These are phyloP conservation scores for Knufia fluminis DNA, from an alignment of 2,329 filamentous ascomycete species.

Conservation along the genomic window DNA sequence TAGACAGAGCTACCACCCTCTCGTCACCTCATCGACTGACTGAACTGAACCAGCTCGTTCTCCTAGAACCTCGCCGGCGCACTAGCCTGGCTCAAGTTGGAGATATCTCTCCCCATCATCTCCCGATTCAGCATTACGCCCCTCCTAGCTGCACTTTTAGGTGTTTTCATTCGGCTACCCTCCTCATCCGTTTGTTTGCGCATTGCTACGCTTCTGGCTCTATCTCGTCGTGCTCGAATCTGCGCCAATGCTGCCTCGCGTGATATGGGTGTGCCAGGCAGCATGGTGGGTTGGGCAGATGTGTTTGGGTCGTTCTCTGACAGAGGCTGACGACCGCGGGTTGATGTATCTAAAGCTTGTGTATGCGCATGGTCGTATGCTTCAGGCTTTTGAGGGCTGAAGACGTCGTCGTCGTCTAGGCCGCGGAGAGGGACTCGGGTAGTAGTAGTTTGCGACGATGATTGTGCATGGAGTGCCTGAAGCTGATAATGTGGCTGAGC, in stretches of 20 bases:
- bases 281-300: slow-evolving; percentile 20
- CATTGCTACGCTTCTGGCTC: slow-evolving; percentile 34
- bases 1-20: not conserved
- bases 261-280: slow-evolving; percentile 36
- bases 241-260: slow-evolving; percentile 42
- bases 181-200: slow-evolving; percentile 17
- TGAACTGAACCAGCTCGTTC: not conserved
- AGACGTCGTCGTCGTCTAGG: slow-evolving; percentile 14
- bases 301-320: slow-evolving; percentile 5
- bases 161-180: slow-evolving; percentile 5
- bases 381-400: slow-evolving; percentile 3
- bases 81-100: slow-evolving; percentile 9
- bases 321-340: slow-evolving; percentile 1
- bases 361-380: slow-evolving; percentile 10
- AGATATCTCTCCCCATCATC: slow-evolving; percentile 4
- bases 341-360: slow-evolving; percentile 1
- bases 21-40: not conserved
- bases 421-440: slow-evolving; percentile 20
- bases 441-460: slow-evolving; percentile 15
- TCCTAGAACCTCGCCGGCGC: slow-evolving; percentile 9
- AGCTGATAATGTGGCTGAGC: not conserved
- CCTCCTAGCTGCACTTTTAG: slow-evolving; percentile 6
- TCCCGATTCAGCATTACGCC: slow-evolving; percentile 7
- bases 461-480: slow-evolving; percentile 10
- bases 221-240: slow-evolving; percentile 38